A percentile compares a stretch with the other conserved stretches of the same genome.
Evolutionary conservation across 192 early-diverging fungal species (phyloP).

Genomic region (Coemansia brasiliensis): DNA sequence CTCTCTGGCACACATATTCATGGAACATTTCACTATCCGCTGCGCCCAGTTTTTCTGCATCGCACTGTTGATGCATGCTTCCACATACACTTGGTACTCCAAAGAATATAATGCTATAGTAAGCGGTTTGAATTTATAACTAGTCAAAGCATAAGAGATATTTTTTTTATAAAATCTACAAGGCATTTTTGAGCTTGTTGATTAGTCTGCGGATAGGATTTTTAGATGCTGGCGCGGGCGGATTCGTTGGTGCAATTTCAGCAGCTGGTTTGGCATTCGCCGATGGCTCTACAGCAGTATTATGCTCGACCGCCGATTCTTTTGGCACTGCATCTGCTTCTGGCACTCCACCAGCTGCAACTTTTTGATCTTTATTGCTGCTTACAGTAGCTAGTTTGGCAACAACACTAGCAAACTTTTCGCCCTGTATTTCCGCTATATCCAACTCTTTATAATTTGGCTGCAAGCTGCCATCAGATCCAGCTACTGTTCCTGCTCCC

Average conservation of each 20-base stretch:
- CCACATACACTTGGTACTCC: too few relatives aligned
- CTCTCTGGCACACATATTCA: too few relatives aligned
- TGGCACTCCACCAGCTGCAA: too few relatives aligned
- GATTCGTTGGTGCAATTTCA: not conserved
- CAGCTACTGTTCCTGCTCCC: conserved; percentile 71
- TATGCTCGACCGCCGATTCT: not conserved
- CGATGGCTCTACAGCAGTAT: not conserved
- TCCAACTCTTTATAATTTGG: conserved; percentile 24
- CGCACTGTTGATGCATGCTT: too few relatives aligned
- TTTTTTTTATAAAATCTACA: too few relatives aligned
- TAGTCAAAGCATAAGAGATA: too few relatives aligned
- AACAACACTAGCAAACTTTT: conserved; percentile 31
- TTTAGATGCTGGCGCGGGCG: not conserved
- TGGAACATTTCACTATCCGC: too few relatives aligned
- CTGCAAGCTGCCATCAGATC: conserved; percentile 44
- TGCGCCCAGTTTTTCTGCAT: too few relatives aligned
- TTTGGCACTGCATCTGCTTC: not conserved
- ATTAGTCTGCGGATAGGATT: not conserved
- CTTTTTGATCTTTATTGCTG: too few relatives aligned
- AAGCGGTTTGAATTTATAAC: too few relatives aligned
- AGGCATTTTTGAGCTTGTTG: conserved; percentile 10
- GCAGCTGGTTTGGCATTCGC: not conserved
- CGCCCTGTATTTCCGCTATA: conserved; percentile 37
- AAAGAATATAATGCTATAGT: too few relatives aligned
- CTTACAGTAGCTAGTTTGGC: too few relatives aligned